phyloP scores from a whole-genome alignment of 371 early-diverging fungal genomes.

The Conidiobolus incongruus region DNA sequence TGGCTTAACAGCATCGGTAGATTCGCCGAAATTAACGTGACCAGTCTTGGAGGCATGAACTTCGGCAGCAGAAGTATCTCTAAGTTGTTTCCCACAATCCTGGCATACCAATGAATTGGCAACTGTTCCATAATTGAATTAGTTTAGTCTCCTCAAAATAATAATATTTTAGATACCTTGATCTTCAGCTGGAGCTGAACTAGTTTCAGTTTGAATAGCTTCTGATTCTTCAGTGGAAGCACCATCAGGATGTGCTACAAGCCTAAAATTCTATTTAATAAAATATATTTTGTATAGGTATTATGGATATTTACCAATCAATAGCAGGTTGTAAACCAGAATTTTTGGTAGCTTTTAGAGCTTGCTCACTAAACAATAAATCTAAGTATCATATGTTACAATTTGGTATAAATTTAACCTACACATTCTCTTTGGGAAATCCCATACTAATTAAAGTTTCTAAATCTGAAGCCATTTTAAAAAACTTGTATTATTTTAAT shows the following conservation, averaged over 20 bases:
- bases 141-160: constrained; percentile 34
- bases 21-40: constrained; percentile 74
- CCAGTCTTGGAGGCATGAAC: constrained; percentile 59
- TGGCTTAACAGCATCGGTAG: constrained; percentile 58
- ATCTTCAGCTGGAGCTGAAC: background rate
- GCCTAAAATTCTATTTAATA: too few species aligned
- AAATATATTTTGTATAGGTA: too few species aligned
- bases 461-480: constrained; percentile 12
- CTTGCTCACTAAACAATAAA: constrained; percentile 18
- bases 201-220: constrained; percentile 1
- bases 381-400: too few species aligned
- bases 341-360: constrained; percentile 51
- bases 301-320: constrained; percentile 63
- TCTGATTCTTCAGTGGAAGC: constrained; percentile 14
- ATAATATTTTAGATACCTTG: background rate
- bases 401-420: too few species aligned
- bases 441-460: constrained; percentile 53
- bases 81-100: constrained; percentile 65
- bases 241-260: constrained; percentile 49
- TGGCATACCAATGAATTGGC: constrained; percentile 64
- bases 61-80: constrained; percentile 57
- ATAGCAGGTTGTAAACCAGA: constrained; percentile 72
- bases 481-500: too few species aligned
- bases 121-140: constrained; percentile 33
- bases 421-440: constrained; percentile 46